Base-by-base conservation (phyloP, 192 early-diverging fungal genomes). In the Cladochytrium replicatum region DNA sequence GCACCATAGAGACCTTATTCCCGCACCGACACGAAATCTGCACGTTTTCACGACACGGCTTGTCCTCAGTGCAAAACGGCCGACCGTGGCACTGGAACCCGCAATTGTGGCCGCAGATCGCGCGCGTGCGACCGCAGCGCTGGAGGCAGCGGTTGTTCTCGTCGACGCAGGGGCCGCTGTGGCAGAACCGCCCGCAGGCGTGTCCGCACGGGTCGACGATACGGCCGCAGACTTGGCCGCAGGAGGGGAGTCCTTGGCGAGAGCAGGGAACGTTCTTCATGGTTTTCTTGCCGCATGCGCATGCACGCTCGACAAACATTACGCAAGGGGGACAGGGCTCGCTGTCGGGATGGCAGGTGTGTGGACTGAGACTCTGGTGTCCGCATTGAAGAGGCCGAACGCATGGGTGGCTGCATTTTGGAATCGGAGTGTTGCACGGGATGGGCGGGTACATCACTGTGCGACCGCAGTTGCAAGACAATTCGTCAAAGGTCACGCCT, bases 251-350 rank as follows among this genome's bases (percentile, higher is more conserved):
- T 31, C 63, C 74, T 42, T 56, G 52, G 22, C 88, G 72, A 41
- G 86, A 85, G 56, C 93, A 97, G 3, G 88, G 83, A 2, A 92
- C 67, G 51, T 85, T 91, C 22, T 75, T 80, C 63, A 93, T 63
- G 26, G 67, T 68, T 13, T 72, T 68, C 49, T 81, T 85, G 29
- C 89, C 87, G 56, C 93, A 96, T 26, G 67, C 64, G 41, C 71
- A 74, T 22, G 43, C 52, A 29, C 81, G 69, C 5, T 73, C 60
- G 0, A 88, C 86, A 31, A 97, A 80, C 32, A 86, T 71, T 11
- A 89, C 68, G 64, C 94, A 97, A 19, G 91, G 91, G 6, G 94
- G 89, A 31, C 94, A 97, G 1, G 87, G 72, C 41, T 80, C 82
- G n/a, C 62, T 63, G 49, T 88, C 89, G 1, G 78, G 68, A 60